Conservation (phyloP, 2,329 filamentous ascomycete genomes). For the Simplicillium aogashimaense region DNA sequence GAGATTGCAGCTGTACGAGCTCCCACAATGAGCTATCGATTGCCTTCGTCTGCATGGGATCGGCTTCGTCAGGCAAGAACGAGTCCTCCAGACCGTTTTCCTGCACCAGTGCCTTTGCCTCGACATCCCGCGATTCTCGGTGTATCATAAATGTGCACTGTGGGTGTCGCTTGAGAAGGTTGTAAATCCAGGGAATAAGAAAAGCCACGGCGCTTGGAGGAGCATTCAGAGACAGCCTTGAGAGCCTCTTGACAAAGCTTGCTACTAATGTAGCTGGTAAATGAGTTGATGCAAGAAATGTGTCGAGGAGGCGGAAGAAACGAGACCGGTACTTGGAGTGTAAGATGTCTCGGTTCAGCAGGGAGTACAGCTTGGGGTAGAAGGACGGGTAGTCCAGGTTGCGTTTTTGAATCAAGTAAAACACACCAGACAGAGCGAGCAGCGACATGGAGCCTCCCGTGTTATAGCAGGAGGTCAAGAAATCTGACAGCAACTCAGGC, state of each 20-base stretch:
- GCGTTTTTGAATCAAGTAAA: constrained; percentile 85
- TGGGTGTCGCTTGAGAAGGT: constrained; percentile 82
- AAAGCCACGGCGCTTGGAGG: constrained; percentile 84
- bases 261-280: constrained; percentile 83
- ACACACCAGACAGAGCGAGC: constrained; percentile 82
- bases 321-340: constrained; percentile 91
- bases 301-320: constrained; percentile 87
- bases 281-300: constrained; percentile 85
- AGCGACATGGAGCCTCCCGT: constrained; percentile 78
- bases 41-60: constrained; percentile 77
- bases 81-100: constrained; percentile 57
- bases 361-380: constrained; percentile 86
- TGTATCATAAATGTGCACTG: constrained; percentile 95
- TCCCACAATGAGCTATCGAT: constrained; percentile 96
- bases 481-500: constrained; percentile 87
- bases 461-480: constrained; percentile 89
- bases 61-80: constrained; percentile 63
- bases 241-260: constrained; percentile 91
- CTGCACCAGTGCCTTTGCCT: constrained; percentile 49
- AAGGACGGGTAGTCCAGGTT: constrained; percentile 96
- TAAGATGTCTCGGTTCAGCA: constrained; percentile 75
- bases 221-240: constrained; percentile 73
- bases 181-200: constrained; percentile 90
- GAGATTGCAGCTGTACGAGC: constrained; percentile 77
- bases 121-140: constrained; percentile 52